Evolutionary conservation across 768 basidiomycete species (phyloP).

Genomic region (Rhodotorula graminis): DNA sequence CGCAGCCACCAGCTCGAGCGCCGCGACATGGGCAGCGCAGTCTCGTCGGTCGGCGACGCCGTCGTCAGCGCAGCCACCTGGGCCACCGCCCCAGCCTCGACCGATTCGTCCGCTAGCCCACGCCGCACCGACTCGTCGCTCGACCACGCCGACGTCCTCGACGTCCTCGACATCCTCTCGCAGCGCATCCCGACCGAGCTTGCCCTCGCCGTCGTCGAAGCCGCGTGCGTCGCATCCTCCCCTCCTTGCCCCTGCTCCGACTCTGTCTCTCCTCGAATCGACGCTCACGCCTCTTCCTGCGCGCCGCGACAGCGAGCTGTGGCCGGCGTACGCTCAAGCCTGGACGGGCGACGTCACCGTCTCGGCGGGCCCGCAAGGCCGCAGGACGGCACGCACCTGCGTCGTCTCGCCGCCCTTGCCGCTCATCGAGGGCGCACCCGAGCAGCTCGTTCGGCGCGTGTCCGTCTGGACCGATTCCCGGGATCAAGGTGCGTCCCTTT

Average conservation of each 20-base stretch:
- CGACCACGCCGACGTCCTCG: background rate
- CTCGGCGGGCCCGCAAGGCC: background rate
- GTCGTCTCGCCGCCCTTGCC: slow-evolving; percentile 13
- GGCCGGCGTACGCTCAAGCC: background rate
- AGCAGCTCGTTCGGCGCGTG: background rate
- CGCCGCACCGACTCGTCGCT: background rate
- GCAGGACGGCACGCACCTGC: background rate
- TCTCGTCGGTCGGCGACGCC: background rate
- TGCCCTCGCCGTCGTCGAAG: slow-evolving; percentile 6
- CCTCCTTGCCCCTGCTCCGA: no score
- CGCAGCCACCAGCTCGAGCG: no score
- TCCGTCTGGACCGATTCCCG: slow-evolving; percentile 6
- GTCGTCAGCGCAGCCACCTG: background rate
- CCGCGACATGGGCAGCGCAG: background rate
- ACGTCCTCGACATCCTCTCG: background rate
- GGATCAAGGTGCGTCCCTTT: slow-evolving; percentile 23
- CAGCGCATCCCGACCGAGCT: slow-evolving; percentile 14
- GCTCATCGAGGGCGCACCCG: background rate
- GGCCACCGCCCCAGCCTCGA: background rate
- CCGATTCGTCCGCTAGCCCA: no score
- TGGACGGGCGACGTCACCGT: background rate
- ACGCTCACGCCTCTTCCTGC: no score
- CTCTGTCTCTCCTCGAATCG: background rate
- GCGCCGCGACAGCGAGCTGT: slow-evolving; percentile 8
- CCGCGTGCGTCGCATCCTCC: slow-evolving; percentile 12